phyloP scores from a whole-genome alignment of 768 basidiomycete species.

The Lactifluus subvellereus region DNA sequence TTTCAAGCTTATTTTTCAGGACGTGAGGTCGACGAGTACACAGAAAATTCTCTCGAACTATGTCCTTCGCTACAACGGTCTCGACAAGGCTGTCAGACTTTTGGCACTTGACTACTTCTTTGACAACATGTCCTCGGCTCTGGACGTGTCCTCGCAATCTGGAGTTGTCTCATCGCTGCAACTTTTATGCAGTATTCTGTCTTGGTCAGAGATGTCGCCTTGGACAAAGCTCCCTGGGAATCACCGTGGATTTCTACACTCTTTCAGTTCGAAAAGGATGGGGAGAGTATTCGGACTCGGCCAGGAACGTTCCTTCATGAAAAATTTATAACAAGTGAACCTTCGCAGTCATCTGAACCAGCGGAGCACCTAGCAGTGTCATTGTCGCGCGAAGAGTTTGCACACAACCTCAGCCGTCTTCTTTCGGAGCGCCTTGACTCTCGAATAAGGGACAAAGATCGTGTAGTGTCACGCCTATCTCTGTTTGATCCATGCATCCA shows the following conservation, averaged over 20 bases:
- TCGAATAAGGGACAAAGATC: constrained; percentile 1
- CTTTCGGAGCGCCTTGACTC: constrained; percentile 3
- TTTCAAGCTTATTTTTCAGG: constrained; percentile 6
- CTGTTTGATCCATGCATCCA: constrained; percentile 14
- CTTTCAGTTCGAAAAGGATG: constrained; percentile 11
- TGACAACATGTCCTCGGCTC: constrained; percentile 10
- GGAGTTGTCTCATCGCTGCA: constrained; percentile 5
- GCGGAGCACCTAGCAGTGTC: background rate
- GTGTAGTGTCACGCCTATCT: background rate
- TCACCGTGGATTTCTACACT: constrained; percentile 8
- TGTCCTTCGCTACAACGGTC: background rate
- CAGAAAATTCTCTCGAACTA: background rate
- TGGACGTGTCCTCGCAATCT: constrained; percentile 11
- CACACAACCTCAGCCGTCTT: background rate
- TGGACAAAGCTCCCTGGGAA: constrained; percentile 12
- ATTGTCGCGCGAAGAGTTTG: constrained; percentile 4
- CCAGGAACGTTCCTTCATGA: background rate
- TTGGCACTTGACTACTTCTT: constrained; percentile 10
- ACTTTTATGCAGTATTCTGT: constrained; percentile 9
- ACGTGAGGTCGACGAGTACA: background rate
- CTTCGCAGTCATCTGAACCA: background rate
- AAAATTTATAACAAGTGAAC: too few relatives aligned
- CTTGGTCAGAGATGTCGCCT: constrained; percentile 9
- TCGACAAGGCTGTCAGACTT: constrained; percentile 4
- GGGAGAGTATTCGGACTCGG: background rate